phyloP scores from a whole-genome alignment of 257 asterid genomes.

The Nicotiana undulata region DNA sequence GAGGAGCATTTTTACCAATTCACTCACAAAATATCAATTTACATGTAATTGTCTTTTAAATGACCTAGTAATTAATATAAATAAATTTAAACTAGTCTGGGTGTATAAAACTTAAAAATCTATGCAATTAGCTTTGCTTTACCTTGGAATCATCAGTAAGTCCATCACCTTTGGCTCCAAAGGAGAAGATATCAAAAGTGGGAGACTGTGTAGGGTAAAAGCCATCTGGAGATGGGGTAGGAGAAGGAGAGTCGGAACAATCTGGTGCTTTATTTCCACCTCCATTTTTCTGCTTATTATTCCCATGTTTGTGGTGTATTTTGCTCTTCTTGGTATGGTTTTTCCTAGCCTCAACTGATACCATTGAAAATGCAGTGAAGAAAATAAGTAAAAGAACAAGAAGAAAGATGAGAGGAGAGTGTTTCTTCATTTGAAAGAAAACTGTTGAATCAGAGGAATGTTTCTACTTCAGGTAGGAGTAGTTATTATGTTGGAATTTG shows the following conservation, averaged over 20 bases:
- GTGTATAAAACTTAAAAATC: neutral
- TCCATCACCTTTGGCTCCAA: conserved; percentile 72
- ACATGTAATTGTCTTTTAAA: too few species aligned
- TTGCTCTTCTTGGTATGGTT: conserved; percentile 27
- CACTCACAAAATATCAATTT: too few species aligned
- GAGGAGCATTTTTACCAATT: too few species aligned
- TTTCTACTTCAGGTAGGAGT: conserved; percentile 9
- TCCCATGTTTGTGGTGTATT: conserved; percentile 26
- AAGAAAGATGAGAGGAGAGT: conserved; percentile 15
- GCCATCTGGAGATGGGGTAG: conserved; percentile 6
- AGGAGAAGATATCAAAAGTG: conserved; percentile 40
- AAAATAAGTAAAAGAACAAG: conserved; percentile 24
- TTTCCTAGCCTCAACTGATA: conserved; percentile 36
- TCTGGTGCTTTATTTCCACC: neutral
- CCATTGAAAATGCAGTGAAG: conserved; percentile 17
- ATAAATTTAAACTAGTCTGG: neutral
- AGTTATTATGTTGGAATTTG: conserved; percentile 7
- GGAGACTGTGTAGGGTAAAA: conserved; percentile 9
- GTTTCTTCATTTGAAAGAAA: conserved; percentile 22
- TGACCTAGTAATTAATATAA: too few species aligned
- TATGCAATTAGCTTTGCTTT: neutral
- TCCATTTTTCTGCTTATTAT: conserved; percentile 18
- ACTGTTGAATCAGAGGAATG: neutral
- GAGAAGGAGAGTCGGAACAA: conserved; percentile 1
- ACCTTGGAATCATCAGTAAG: conserved; percentile 68